Evolutionary conservation across 495 filamentous ascomycete genomes (phyloP).

Genomic region (Penicillium atrosanguineum): DNA sequence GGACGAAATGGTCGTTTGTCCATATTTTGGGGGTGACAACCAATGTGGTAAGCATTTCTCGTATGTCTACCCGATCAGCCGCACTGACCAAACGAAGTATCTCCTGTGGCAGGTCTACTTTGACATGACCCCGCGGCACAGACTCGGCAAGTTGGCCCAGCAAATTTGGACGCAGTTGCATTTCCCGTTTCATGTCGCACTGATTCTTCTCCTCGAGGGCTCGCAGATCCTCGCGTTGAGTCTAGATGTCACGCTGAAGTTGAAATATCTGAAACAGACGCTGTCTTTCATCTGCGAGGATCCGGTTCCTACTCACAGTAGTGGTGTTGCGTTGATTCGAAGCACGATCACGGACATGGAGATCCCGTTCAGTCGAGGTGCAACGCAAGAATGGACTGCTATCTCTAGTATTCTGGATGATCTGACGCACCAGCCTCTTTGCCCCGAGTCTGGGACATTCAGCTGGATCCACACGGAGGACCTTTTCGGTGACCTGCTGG

Average conservation of each 20-base stretch:
- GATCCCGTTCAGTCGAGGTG: slow-evolving; percentile 38
- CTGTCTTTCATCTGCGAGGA: slow-evolving; percentile 42
- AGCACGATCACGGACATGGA: slow-evolving; percentile 44
- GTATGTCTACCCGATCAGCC: slow-evolving; percentile 18
- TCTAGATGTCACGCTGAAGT: slow-evolving; percentile 39
- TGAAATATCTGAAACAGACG: slow-evolving; percentile 38
- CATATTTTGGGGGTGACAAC: slow-evolving; percentile 48
- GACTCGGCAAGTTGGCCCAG: slow-evolving; percentile 52
- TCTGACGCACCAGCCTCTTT: slow-evolving; percentile 32
- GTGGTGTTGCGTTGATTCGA: slow-evolving; percentile 32
- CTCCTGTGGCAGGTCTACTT: slow-evolving; percentile 72
- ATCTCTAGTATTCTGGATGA: slow-evolving; percentile 34
- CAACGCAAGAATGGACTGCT: slow-evolving; percentile 31
- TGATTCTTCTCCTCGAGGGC: slow-evolving; percentile 64
- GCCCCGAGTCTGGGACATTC: slow-evolving; percentile 17
- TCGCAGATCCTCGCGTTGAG: slow-evolving; percentile 42
- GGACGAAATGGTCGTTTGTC: slow-evolving; percentile 47
- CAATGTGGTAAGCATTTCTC: slow-evolving; percentile 40
- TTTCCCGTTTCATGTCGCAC: slow-evolving; percentile 65
- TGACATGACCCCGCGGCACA: slow-evolving; percentile 47
- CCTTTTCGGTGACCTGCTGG: slow-evolving; percentile 31
- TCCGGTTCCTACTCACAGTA: slow-evolving; percentile 26
- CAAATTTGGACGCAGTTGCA: slow-evolving; percentile 66
- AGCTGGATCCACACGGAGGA: slow-evolving; percentile 25
- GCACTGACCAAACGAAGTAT: slow-evolving; percentile 42